Base-by-base conservation (phyloP, 768 basidiomycete species). In the Lactarius tabidus region DNA sequence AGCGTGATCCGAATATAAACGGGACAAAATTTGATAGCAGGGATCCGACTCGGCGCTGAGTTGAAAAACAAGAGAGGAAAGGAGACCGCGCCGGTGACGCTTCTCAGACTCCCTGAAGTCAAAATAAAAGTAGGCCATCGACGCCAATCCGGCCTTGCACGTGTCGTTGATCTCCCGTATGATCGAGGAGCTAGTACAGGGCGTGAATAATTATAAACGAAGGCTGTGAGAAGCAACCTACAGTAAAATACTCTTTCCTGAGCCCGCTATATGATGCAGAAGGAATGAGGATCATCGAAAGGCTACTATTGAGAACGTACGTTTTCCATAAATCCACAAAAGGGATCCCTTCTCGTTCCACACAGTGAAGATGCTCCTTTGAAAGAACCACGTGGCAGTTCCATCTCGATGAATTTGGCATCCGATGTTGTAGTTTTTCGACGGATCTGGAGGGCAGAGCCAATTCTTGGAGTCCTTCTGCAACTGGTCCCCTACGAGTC, bases 401-500 rank as follows among this genome's bases (percentile, higher is more conserved):
- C 29, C 57, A 17, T 20, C 31, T 15, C 39, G 57, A 3, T 28
- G 63, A 8, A 17, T 29, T 28, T 43, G 26, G 3, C n/a, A 31
- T 1, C 36, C 63, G 23, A 17, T 52, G n/a, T 41, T 64, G 39
- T 54, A 33, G 53, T 54, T 54, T 54, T n/a, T 45, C 57, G 35
- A 64, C 15, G 63, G 63, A 15, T 64, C 57, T 36, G 63, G 63
- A 7, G 63, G 57, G 15, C 43, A 52, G n/a, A 64, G 57, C 63
- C 63, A 64, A 14, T 31, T 12, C 6, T 17, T 36, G 17, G 51
- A n/a, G 7, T 59, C 29, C 10, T 20, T 12, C 35, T 58, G 57
- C 29, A 64, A 23, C 36, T 39, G 35, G 6, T 58, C 45, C 7
- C 56, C 62, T 63, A 20, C 28, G 9, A 26, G 1, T 17, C 8